These are phyloP conservation scores for Xylaria sp. DNA, from an alignment of 2,329 filamentous ascomycete species.

Conservation along the genomic window DNA sequence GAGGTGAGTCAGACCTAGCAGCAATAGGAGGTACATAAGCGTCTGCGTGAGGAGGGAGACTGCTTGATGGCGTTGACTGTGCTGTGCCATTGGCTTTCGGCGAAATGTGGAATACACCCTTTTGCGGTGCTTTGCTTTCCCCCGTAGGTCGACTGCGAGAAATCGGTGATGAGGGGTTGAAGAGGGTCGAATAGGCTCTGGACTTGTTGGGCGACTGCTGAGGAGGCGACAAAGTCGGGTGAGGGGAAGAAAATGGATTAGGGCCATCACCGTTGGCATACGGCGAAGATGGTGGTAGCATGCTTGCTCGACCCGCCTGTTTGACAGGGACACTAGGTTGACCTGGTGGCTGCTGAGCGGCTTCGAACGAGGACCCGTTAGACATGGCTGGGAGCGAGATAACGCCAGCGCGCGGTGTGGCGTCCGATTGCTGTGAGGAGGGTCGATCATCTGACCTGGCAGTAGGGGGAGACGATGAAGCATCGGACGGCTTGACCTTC, in stretches of 20 bases:
- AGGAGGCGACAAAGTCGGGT: constrained; percentile 46
- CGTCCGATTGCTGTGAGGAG: constrained; percentile 16
- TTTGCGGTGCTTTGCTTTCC: constrained; percentile 32
- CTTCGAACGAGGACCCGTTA: constrained; percentile 24
- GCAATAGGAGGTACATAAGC: constrained; percentile 22
- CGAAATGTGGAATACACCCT: constrained; percentile 38
- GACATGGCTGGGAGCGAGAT: constrained; percentile 12
- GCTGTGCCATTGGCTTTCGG: constrained; percentile 28
- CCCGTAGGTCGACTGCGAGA: constrained; percentile 19
- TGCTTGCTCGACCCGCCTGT: constrained; percentile 31
- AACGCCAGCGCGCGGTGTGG: constrained; percentile 12
- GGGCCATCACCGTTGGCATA: constrained; percentile 37
- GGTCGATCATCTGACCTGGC: constrained; percentile 29
- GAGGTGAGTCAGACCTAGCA: constrained; percentile 33
- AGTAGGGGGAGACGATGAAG: constrained; percentile 28
- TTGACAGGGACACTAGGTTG: constrained; percentile 34
- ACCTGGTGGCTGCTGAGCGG: constrained; percentile 21
- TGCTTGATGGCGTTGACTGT: constrained; percentile 24
- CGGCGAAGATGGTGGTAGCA: constrained; percentile 30
- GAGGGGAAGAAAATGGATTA: constrained; percentile 48
- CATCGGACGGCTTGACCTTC: constrained; percentile 46
- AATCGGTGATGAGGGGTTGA: constrained; percentile 38
- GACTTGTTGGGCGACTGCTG: constrained; percentile 45
- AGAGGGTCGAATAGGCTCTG: constrained; percentile 43
- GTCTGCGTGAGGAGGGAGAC: constrained; percentile 26